Percentiles rank a stretch among this genome's conserved stretches.
Conservation (phyloP, 1,284 basidiomycete species). For the Leccinum angustisporum region DNA sequence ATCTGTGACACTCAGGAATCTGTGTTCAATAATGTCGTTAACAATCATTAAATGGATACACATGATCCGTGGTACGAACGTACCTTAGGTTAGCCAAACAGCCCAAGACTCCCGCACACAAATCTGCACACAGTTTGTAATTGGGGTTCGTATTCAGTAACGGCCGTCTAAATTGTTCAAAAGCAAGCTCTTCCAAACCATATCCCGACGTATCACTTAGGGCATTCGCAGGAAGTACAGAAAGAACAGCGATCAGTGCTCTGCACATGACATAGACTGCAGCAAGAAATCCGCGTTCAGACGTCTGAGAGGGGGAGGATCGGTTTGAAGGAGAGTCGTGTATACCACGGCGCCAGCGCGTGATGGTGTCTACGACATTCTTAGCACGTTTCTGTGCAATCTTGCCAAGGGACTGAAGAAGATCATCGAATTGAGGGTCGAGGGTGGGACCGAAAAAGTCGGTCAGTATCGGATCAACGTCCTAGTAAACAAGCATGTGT, state of each 20-base stretch:
- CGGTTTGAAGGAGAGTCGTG: slow-evolving; percentile 58
- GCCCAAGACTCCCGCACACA: slow-evolving; percentile 82
- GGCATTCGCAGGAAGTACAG: slow-evolving; percentile 70
- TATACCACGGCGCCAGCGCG: slow-evolving; percentile 84
- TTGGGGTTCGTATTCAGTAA: slow-evolving; percentile 65
- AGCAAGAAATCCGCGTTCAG: slow-evolving; percentile 77
- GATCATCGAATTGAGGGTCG: slow-evolving; percentile 79
- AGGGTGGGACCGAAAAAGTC: slow-evolving; percentile 69
- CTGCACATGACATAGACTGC: slow-evolving; percentile 89
- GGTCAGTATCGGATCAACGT: slow-evolving; percentile 65
- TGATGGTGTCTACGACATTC: slow-evolving; percentile 83
- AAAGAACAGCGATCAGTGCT: slow-evolving; percentile 76
- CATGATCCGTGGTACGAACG: not conserved
- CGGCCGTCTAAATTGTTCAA: slow-evolving; percentile 80
- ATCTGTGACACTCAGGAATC: slow-evolving; percentile 87
- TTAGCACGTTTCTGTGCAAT: slow-evolving; percentile 85
- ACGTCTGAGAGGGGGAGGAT: slow-evolving; percentile 41
- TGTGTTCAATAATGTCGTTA: slow-evolving; percentile 28
- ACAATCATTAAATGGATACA: not conserved
- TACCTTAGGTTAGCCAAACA: slow-evolving; percentile 79
- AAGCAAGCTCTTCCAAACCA: slow-evolving; percentile 81
- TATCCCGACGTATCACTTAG: slow-evolving; percentile 77
- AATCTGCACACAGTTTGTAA: slow-evolving; percentile 75
- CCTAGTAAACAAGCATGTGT: slow-evolving; percentile 41
- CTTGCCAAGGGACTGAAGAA: slow-evolving; percentile 80